Base-by-base conservation (phyloP, 257 asterid genomes). In the Eustoma russellianum region DNA sequence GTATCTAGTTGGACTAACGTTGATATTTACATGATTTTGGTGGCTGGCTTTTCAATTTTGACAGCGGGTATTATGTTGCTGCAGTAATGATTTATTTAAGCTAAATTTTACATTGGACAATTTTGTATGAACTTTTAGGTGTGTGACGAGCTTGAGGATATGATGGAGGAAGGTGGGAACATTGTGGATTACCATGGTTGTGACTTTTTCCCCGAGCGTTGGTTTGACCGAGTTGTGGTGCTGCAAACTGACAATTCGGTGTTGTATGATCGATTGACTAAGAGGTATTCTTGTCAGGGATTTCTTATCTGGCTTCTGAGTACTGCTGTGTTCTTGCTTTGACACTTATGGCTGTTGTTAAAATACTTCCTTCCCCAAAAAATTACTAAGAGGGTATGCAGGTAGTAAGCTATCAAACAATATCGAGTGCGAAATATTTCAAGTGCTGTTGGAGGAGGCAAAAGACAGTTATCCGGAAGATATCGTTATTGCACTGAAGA, bases 141-240 rank as follows among this genome's bases (percentile, higher is more conserved):
- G 2, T 87, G 95, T 52, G 98, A 87, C 63, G 98, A 91, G 70
- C 95, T 91, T 11, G 97, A 91, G 65, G 95, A 87, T 69, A 52
- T 80, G 76, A 91, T 91, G 97, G 94, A 82, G 67, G 77, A 66
- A 55, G 96, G 98, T 61, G 98, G 98, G 40, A 85, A 70, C 85
- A 91, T 91, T 60, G 93, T 91, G 65, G 98, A 91, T 77, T 74
- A 91, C 74, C 98, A 85, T 61, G 95, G 98, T 17, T 85, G 98
- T 17, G 97, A 91, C 66, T 91, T 91, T 71, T 91, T 91, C 59
- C 96, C 98, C 0, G 95, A 91, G 62, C 89, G 94, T 41, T 91
- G 98, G 97, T 92, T 92, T 7, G 83, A 92, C 48, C 80, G 41
- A 17, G 90, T 88, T 2, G 94, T 85, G 50, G 94, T 87, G 19